phyloP scores from a whole-genome alignment of 768 basidiomycete genomes.

The Tylopilus sp. region DNA sequence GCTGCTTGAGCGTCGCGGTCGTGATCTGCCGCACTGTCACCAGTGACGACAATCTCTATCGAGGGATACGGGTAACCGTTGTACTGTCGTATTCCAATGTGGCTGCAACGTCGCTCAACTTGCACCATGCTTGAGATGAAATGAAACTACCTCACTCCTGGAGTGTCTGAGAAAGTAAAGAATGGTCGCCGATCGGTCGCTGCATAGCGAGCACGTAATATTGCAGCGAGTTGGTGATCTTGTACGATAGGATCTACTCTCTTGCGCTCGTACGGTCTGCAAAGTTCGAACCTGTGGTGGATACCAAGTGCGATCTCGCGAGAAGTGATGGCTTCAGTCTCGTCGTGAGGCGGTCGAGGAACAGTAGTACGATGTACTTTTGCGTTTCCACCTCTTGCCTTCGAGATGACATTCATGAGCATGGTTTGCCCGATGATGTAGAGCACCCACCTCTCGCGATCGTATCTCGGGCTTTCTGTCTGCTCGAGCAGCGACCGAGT shows the following conservation, averaged over 20 bases:
- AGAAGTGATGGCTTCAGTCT: constrained; percentile 71
- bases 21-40: constrained; percentile 32
- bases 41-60: too few species aligned
- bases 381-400: constrained; percentile 73
- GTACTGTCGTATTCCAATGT: too few species aligned
- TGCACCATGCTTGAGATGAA: background rate
- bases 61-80: too few species aligned
- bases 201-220: constrained; percentile 94
- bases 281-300: too few species aligned
- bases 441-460: constrained; percentile 59
- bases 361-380: constrained; percentile 70
- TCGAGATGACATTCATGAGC: too few species aligned
- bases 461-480: constrained; percentile 76
- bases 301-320: constrained; percentile 78
- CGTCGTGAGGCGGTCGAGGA: constrained; percentile 79
- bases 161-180: too few species aligned
- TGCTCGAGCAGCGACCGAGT: too few species aligned
- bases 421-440: background rate
- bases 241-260: constrained; percentile 81
- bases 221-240: constrained; percentile 90
- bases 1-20: constrained; percentile 48
- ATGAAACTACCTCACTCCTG: constrained; percentile 65
- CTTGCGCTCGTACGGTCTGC: too few species aligned
- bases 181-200: constrained; percentile 85
- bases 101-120: too few species aligned